Base-by-base conservation (phyloP, 2,329 filamentous ascomycete genomes). In the Fusarium musae region DNA sequence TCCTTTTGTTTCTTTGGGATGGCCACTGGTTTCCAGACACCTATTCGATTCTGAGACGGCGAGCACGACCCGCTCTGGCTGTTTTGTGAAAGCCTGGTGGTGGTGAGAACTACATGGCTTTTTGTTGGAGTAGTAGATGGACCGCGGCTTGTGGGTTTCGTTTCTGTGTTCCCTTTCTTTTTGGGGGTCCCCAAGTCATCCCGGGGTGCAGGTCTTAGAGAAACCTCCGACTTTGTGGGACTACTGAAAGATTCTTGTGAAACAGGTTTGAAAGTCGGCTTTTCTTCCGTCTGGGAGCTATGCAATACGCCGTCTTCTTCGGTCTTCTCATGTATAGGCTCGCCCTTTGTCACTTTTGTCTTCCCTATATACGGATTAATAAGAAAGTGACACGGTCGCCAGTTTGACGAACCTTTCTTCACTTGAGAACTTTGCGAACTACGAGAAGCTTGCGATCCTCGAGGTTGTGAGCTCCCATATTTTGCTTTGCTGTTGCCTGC, bases 381-480 rank as follows among this genome's bases (percentile, higher is more conserved):
- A 44, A 7, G 30, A 50, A 32, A 23, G 43, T 26, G 32, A 32
- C 23, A 43, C 11, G 26, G 42, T 28, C n/a, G 21, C 15, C 5
- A 42, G 49, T 32, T 36, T 17, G 15, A 57, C 66, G 39, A 49
- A 78, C 77, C 72, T 76, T 69, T 73, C 23, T 68, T 72, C 26
- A 62, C 66, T 57, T 70, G 66, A n/a, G 73, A 73, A 44, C 67
- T 67, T 47, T 79, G 79, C n/a, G 76, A 79, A 28, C 70, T 68
- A 36, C 36, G 32, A 13, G 37, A 50, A 23, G 57, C 74, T 50
- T 70, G 66, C 19, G 75, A 74, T 44, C 72, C 69, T 50, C 66
- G 66, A 17, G 71, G 69, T 47, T 79, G 78, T 6, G 76, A 80
- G 28, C 66, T 70, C 23, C 60, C 46, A 36, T 81, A 83, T 10